Base-by-base conservation (phyloP, 306 rosid genomes). In the Elaeagnus macrophylla region DNA sequence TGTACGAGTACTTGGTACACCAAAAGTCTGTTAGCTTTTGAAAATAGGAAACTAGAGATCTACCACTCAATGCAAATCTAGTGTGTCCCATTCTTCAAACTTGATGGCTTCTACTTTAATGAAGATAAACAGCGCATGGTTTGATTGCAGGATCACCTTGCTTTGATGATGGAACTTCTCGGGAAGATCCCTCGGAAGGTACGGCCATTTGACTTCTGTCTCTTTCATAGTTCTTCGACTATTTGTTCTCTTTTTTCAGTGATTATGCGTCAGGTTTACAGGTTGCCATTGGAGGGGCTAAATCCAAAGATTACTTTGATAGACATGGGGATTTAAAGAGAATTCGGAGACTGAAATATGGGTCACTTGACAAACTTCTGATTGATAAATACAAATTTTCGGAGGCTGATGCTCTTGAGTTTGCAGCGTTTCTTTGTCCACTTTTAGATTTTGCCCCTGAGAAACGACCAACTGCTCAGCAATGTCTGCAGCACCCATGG, bases 161-260 rank as follows among this genome's bases (percentile, higher is more conserved):
- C 97, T 62, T 58, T 86, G 71, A 86, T 91, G 97, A 91, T 91
- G 94, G 97, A 91, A 69, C 91, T 91, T 61, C 94, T 91, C 17
- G 95, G 95, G 56, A 86, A 86, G 86, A 83, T 90, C 74, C 95
- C 95, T 25, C 79, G 88, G 63, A 86, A 81, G 84, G 97, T 90
- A 61, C 60, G 15, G 64, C 59, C 14, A 54, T 41, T 65, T 60
- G 43, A 53, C 53, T 60, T 38, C 10, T 35, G 39, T 39, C 61
- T n/a, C 25, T 32, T 40, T 35, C 20, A 46, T 38, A 40, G 41
- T 51, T 68, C 72, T 17, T 49, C 54, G 14, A 25, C 20, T 19
- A 41, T 69, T 62, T n/a, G n/a, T n/a, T n/a, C n/a, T 54, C 1
- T 48, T 57, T 6, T 48, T 40, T 11, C 48, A 51, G 65, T 45